Evolutionary conservation across 306 rosid species (phyloP), one percentile per base, ranked within the genome.

Genomic region (Trifolium fragiferum): DNA sequence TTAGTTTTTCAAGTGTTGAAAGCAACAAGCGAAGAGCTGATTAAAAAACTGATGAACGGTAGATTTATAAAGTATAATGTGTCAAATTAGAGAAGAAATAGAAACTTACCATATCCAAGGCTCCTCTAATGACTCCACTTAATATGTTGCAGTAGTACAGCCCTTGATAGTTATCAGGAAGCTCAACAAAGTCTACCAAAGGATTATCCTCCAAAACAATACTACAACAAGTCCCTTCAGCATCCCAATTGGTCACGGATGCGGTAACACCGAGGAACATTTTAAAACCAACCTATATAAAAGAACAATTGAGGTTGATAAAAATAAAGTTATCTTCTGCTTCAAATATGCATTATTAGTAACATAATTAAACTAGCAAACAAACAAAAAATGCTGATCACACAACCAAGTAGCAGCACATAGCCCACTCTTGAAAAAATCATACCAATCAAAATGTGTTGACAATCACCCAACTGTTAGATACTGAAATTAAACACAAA

Each of bases 181-280:
- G 97, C 84, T 94, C 98, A 68, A 94, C 98, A 75, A 94, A 91
- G 86, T 94, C 98, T 50, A 94, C 98, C 76, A 94, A 79, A 64
- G 97, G 97, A 86, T 94, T 94, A 68, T 94, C 98, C 85, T 94
- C 98, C 87, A 94, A 87, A 82, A 94, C 79, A 68, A 94, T 90
- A 66, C 90, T 94, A 80, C 98, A 94, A 77, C 93, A 87, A 59
- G 96, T 90, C 61, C 97, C 97, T 32, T 94, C 98, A 82, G 93
- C 88, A 84, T 94, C 97, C 97, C 97, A 94, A 72, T 88, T 91
- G 72, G 87, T 80, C 80, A 94, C 98, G 18, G 98, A 86, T 77
- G 98, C 98, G 49, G 90, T 86, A 80, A 94, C 96, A 58, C 97
- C 98, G 41, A 94, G 86, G 80, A 91, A 94, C 97, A 94, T 94